Evolutionary conservation across 31 red algal species (phyloP).

Genomic region (Porphyra umbilicalis): DNA sequence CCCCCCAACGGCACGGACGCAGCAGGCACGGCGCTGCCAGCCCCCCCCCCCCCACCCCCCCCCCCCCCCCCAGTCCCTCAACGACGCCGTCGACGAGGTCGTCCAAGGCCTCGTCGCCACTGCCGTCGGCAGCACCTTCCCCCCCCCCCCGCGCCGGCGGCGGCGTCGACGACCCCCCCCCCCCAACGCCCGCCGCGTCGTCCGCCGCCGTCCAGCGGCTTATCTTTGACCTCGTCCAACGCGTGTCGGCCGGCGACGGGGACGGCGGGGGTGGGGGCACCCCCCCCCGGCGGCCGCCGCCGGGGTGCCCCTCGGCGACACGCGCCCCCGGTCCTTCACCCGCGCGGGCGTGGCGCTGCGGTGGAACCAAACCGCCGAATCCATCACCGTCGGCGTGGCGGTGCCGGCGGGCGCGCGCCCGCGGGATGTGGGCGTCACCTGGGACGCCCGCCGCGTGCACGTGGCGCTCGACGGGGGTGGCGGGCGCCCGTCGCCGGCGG

Average conservation of each 20-base stretch:
- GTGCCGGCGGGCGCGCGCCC: neutral
- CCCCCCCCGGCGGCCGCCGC: neutral
- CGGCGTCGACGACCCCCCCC: neutral
- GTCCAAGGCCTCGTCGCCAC: neutral
- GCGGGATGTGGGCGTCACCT: neutral
- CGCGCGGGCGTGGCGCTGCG: neutral
- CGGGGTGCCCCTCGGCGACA: neutral
- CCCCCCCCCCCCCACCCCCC: neutral
- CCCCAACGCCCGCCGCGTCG: neutral
- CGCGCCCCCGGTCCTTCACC: neutral
- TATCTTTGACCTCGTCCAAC: neutral
- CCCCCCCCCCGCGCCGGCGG: neutral
- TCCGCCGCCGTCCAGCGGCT: neutral
- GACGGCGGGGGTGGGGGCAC: neutral
- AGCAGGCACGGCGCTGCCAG: neutral
- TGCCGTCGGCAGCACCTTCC: neutral
- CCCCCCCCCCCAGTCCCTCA: neutral
- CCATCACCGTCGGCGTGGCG: neutral
- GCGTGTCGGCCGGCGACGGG: neutral
- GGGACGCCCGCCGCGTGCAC: neutral
- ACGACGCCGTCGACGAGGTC: neutral
- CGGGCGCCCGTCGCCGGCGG: neutral
- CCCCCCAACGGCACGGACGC: neutral
- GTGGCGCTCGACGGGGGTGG: neutral
- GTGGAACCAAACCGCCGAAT: neutral